Percentiles rank a stretch among this genome's conserved stretches.
phyloP scores from a whole-genome alignment of 352 stramenopile genomes.

The Pythium brachiatum region DNA sequence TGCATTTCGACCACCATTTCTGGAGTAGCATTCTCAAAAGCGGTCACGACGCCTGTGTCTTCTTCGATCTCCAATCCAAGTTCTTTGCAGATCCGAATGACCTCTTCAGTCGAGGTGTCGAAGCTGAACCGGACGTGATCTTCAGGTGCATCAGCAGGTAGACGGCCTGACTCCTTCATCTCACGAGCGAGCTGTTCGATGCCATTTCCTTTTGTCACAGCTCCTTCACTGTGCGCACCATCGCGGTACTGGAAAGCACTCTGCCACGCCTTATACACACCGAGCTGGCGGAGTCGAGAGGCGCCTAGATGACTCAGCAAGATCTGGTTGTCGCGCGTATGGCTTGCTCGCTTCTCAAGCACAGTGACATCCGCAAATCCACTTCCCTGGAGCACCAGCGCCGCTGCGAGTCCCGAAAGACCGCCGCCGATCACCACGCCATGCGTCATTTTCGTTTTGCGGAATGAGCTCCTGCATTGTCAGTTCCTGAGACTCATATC shows the following conservation, averaged over 20 bases:
- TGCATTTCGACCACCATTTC: slow-evolving; percentile 25
- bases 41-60: slow-evolving; percentile 7
- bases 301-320: slow-evolving; percentile 19
- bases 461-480: neutral
- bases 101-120: slow-evolving; percentile 10
- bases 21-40: slow-evolving; percentile 13
- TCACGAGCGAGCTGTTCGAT: slow-evolving; percentile 24
- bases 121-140: slow-evolving; percentile 22
- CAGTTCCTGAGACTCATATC: neutral
- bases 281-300: slow-evolving; percentile 23
- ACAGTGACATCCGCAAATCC: slow-evolving; percentile 20
- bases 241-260: neutral
- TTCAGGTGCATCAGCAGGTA: slow-evolving; percentile 22
- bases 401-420: slow-evolving; percentile 25
- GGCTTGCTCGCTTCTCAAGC: slow-evolving; percentile 24
- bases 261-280: slow-evolving; percentile 26
- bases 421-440: slow-evolving; percentile 29
- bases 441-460: slow-evolving; percentile 1
- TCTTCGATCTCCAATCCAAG: slow-evolving; percentile 14
- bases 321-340: slow-evolving; percentile 27
- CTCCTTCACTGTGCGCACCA: slow-evolving; percentile 14
- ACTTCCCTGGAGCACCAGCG: slow-evolving; percentile 23
- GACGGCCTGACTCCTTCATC: slow-evolving; percentile 13
- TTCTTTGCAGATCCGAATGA: slow-evolving; percentile 14
- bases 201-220: slow-evolving; percentile 22